Percentiles rank a stretch among this genome's conserved stretches.
Evolutionary conservation across 768 basidiomycete species (phyloP).

Genomic region (Leucosporidium yakuticum): DNA sequence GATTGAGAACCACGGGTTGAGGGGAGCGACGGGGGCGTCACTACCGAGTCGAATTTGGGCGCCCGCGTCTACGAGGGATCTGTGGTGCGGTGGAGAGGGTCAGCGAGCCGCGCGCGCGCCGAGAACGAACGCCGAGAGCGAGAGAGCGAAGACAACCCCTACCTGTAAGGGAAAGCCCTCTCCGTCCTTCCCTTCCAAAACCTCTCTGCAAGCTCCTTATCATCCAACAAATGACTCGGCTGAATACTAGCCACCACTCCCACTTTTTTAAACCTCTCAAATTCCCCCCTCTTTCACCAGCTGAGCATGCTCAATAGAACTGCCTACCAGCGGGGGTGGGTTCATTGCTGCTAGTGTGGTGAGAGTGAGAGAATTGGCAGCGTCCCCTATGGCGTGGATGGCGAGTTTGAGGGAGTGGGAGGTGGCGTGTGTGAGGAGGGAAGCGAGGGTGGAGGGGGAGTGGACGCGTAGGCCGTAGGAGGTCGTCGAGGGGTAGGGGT

Average conservation of each 20-base stretch:
- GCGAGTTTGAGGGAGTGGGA: slow-evolving; percentile 32
- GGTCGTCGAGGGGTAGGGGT: slow-evolving; percentile 34
- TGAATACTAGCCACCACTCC: slow-evolving; percentile 38
- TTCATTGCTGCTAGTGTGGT: slow-evolving; percentile 16
- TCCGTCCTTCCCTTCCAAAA: slow-evolving; percentile 37
- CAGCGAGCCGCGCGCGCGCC: too few relatives aligned
- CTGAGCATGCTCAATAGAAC: slow-evolving; percentile 40
- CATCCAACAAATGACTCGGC: slow-evolving; percentile 39
- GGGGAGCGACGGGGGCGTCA: slow-evolving; percentile 37
- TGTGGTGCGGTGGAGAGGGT: too few relatives aligned
- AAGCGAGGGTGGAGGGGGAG: slow-evolving; percentile 16
- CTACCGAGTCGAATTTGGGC: slow-evolving; percentile 36
- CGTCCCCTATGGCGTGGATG: slow-evolving; percentile 40
- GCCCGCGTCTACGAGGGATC: slow-evolving; percentile 33
- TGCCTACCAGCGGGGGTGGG: slow-evolving; percentile 23
- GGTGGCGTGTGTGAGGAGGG: slow-evolving; percentile 27
- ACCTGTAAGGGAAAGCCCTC: slow-evolving; percentile 35
- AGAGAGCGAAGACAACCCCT: too few relatives aligned
- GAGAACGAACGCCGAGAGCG: too few relatives aligned
- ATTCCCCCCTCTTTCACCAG: slow-evolving; percentile 35
- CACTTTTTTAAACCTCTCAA: slow-evolving; percentile 30
- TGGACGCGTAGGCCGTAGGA: slow-evolving; percentile 29
- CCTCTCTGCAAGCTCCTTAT: slow-evolving; percentile 34
- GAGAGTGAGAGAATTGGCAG: slow-evolving; percentile 35
- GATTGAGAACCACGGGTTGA: slow-evolving; percentile 36